These are phyloP conservation scores for Galerina sulciceps DNA, from an alignment of 768 basidiomycete genomes.

Conservation along the genomic window DNA sequence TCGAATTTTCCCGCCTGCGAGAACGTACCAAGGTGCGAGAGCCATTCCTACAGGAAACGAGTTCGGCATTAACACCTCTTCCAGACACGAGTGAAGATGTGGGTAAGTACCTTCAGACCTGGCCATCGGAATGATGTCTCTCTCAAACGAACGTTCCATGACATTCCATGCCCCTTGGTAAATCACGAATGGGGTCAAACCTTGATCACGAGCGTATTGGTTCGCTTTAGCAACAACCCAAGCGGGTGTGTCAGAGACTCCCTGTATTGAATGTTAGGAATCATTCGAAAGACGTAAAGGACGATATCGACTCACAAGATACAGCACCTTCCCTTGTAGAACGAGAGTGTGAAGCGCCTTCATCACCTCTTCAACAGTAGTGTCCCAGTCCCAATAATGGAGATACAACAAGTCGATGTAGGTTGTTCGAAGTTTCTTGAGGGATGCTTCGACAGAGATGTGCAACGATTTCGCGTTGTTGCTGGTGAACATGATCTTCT, in stretches of 20 bases:
- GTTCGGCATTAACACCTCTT: too few relatives aligned
- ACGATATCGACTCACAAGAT: slow-evolving; percentile 29
- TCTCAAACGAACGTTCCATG: slow-evolving; percentile 51
- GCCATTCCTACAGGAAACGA: slow-evolving; percentile 32
- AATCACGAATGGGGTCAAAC: slow-evolving; percentile 53
- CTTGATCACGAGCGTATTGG: slow-evolving; percentile 52
- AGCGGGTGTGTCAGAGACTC: slow-evolving; percentile 47
- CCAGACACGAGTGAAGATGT: too few relatives aligned
- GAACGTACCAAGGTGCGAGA: slow-evolving; percentile 37
- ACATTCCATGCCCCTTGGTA: slow-evolving; percentile 56
- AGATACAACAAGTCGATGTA: slow-evolving; percentile 54
- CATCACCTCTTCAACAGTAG: slow-evolving; percentile 63
- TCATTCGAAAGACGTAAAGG: background rate
- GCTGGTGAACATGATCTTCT: slow-evolving; percentile 45
- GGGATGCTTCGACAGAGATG: slow-evolving; percentile 43
- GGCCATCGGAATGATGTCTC: slow-evolving; percentile 56
- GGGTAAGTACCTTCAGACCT: slow-evolving; percentile 40
- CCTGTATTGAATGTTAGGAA: slow-evolving; percentile 21
- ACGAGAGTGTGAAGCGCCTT: slow-evolving; percentile 51
- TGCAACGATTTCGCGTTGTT: slow-evolving; percentile 55
- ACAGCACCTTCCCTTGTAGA: slow-evolving; percentile 53
- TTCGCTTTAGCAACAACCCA: slow-evolving; percentile 55
- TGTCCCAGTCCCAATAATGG: slow-evolving; percentile 58
- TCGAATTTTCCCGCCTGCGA: slow-evolving; percentile 49
- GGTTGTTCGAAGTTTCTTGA: slow-evolving; percentile 49